Evolutionary conservation across 768 basidiomycete genomes (phyloP), one percentile per base, ranked within the genome.

Genomic region (Rhodotorula diobovata): DNA sequence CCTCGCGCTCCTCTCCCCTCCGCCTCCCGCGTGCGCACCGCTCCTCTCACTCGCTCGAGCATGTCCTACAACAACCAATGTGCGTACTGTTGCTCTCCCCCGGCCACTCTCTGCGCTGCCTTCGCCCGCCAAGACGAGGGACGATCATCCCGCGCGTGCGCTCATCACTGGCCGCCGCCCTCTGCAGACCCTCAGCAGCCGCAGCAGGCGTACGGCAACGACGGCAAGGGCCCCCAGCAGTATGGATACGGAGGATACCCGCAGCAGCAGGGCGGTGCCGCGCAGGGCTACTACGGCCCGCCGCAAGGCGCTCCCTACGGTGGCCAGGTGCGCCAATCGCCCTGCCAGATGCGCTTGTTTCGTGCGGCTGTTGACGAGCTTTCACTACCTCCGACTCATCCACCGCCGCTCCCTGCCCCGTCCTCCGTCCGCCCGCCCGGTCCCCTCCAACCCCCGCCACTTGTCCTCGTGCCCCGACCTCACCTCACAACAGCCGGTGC

Each of bases 51-150:
- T 14, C 28, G 7, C 61, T 23, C 32, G 16, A 63, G 37, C 41
- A 68, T 68, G 67, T 30, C 60, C 4, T 68, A 68, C 67, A 68
- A 68, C 46, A 32, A 68, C 12, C 67, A 68, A 39, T 63, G 67
- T 68, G 20, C 56, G 56, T 50, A 14, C 55, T 32, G 2, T 10
- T 7, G 18, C 18, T 4, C 3, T 4, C 39, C 18, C 4, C 4
- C 1, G n/a, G n/a, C 28, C n/a, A 7, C 32, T 18, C 5, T 15
- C 15, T 35, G 21, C 35, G 34, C 21, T n/a, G 3, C 62, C 14
- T 9, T 5, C 28, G 5, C 28, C 35, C 48, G 34, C 21, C 32
- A 48, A 20, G 62, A 34, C 50, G 35, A 62, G 48, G 11, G 21
- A 28, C n/a, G 51, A 20, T 61, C 61, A 43, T 43, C 41, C 18